Evolutionary conservation across 1,284 basidiomycete genomes (phyloP).

Genomic region (Boletus calvinii): DNA sequence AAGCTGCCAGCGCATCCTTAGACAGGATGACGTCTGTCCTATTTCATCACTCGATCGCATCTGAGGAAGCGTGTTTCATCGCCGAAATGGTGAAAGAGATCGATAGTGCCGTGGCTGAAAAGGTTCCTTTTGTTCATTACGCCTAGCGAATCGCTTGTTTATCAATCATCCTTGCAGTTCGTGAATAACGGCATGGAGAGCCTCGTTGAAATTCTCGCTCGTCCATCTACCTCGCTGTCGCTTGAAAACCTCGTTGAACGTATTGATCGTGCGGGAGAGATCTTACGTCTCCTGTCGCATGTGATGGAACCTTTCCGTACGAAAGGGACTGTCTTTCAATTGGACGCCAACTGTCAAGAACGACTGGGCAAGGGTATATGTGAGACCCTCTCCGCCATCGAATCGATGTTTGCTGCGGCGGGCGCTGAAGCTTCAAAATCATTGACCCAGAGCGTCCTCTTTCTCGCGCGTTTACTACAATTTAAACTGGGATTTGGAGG

Average conservation of each 20-base stretch:
- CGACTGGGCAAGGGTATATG: constrained; percentile 50
- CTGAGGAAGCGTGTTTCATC: constrained; percentile 76
- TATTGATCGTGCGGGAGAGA: constrained; percentile 60
- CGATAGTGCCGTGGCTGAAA: constrained; percentile 59
- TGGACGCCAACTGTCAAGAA: constrained; percentile 57
- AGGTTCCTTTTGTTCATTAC: constrained; percentile 42
- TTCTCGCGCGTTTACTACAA: constrained; percentile 66
- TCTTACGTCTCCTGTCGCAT: constrained; percentile 66
- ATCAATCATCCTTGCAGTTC: constrained; percentile 46
- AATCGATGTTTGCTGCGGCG: constrained; percentile 35
- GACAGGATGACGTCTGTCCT: constrained; percentile 63
- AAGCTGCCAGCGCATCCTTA: constrained; percentile 54
- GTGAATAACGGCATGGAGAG: constrained; percentile 71
- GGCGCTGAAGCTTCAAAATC: constrained; percentile 14
- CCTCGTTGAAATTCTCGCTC: constrained; percentile 56
- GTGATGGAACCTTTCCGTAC: constrained; percentile 65
- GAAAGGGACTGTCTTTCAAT: constrained; percentile 40
- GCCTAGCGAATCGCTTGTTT: background rate
- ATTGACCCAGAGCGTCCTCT: constrained; percentile 39
- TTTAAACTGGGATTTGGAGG: constrained; percentile 67
- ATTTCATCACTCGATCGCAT: constrained; percentile 67
- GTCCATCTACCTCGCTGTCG: constrained; percentile 31
- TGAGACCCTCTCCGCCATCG: constrained; percentile 44
- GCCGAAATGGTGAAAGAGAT: constrained; percentile 74
- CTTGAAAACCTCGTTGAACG: constrained; percentile 37